Percentiles rank a stretch among this genome's conserved stretches.
Evolutionary conservation across 441 rosid species (phyloP).

Genomic region (Pelargonium cotyledonis): DNA sequence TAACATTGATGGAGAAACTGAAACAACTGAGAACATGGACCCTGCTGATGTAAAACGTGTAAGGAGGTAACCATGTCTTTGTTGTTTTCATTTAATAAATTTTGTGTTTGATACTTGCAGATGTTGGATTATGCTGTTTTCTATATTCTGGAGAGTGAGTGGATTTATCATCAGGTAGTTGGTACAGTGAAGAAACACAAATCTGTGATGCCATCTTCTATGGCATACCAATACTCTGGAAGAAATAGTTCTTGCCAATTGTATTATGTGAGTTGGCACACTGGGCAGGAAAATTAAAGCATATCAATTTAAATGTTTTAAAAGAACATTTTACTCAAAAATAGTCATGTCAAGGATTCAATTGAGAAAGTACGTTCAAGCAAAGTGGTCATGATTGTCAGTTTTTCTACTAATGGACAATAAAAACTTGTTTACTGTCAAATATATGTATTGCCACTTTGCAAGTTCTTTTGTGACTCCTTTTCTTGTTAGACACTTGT

Average conservation of each 20-base stretch:
- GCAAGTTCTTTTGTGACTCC: not conserved
- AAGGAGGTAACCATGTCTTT: constrained; percentile 38
- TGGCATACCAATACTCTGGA: not conserved
- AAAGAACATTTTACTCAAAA: too few relatives aligned
- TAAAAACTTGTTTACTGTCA: not conserved
- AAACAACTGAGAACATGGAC: constrained; percentile 40
- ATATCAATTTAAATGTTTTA: not conserved
- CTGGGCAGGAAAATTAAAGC: not conserved
- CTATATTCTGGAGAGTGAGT: not conserved
- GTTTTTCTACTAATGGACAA: too few relatives aligned
- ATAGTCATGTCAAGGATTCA: not conserved
- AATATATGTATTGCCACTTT: not conserved
- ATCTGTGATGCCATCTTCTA: not conserved
- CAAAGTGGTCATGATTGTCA: not conserved
- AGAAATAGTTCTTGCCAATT: not conserved
- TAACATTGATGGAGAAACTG: constrained; percentile 50
- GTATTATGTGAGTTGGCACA: not conserved
- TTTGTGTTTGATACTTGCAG: constrained; percentile 3
- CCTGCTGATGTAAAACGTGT: constrained; percentile 55
- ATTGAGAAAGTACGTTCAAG: not conserved
- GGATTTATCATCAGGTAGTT: constrained; percentile 4
- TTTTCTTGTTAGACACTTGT: not conserved
- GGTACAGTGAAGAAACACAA: not conserved
- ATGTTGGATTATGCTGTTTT: not conserved
- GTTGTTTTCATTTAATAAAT: constrained; percentile 7